Conservation (phyloP, 78 protist species). For the Dictyostelium firmibasis region DNA sequence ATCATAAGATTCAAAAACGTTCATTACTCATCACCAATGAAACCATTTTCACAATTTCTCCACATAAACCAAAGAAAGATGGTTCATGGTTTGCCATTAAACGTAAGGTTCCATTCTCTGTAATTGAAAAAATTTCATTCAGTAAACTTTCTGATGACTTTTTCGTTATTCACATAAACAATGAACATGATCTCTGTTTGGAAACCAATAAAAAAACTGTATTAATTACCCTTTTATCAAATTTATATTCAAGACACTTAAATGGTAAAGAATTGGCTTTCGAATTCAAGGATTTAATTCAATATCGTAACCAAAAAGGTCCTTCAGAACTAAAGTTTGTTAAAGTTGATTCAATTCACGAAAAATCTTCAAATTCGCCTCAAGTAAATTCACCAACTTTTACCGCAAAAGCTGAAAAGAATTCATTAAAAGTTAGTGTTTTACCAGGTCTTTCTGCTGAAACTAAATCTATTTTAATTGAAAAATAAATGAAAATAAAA, state of each 20-base stretch:
- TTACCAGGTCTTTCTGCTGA: constrained; percentile 40
- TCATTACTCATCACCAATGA: constrained; percentile 18
- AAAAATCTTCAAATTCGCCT: background rate
- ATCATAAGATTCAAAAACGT: constrained; percentile 66
- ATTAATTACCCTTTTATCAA: constrained; percentile 47
- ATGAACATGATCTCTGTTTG: constrained; percentile 43
- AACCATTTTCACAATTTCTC: constrained; percentile 16
- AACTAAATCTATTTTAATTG: background rate
- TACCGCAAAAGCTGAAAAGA: constrained; percentile 10
- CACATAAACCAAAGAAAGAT: constrained; percentile 64
- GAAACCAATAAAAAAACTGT: constrained; percentile 75
- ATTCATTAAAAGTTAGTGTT: constrained; percentile 15
- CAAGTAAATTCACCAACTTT: background rate
- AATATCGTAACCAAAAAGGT: constrained; percentile 61
- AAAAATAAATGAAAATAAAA: background rate
- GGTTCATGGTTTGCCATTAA: constrained; percentile 59
- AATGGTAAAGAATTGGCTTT: background rate
- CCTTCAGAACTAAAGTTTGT: constrained; percentile 8
- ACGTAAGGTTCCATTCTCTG: constrained; percentile 35
- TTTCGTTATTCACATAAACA: constrained; percentile 33
- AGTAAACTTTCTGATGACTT: constrained; percentile 28
- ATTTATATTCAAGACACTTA: constrained; percentile 21
- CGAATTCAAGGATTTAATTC: constrained; percentile 35
- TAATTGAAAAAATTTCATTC: constrained; percentile 19
- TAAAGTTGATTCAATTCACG: constrained; percentile 19